These are phyloP conservation scores for Byssothecium circinans DNA, from an alignment of 2,329 filamentous ascomycete genomes.

Conservation along the genomic window DNA sequence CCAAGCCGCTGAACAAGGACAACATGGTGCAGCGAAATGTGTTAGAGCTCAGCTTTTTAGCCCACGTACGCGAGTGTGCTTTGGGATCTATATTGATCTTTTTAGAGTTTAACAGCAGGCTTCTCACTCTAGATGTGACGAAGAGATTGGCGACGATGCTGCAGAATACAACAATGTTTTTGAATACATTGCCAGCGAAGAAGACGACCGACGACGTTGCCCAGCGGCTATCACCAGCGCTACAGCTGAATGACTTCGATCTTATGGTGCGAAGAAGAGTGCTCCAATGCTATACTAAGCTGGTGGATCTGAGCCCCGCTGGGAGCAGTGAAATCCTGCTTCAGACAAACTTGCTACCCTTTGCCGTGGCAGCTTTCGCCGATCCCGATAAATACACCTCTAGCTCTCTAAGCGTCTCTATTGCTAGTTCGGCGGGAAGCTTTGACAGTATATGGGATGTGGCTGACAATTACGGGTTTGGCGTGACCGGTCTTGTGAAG, in stretches of 20 bases:
- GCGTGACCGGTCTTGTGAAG: slow-evolving; percentile 80
- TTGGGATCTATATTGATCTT: slow-evolving; percentile 90
- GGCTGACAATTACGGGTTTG: slow-evolving; percentile 91
- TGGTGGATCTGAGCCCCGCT: slow-evolving; percentile 83
- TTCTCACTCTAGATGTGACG: slow-evolving; percentile 91
- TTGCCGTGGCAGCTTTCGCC: slow-evolving; percentile 88
- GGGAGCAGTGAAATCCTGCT: slow-evolving; percentile 83
- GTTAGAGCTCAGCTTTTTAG: slow-evolving; percentile 87
- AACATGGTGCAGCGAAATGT: slow-evolving; percentile 81
- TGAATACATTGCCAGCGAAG: slow-evolving; percentile 80
- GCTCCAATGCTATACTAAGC: slow-evolving; percentile 89
- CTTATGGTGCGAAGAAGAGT: slow-evolving; percentile 92
- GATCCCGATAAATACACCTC: slow-evolving; percentile 87
- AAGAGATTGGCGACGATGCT: slow-evolving; percentile 92
- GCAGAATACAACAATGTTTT: slow-evolving; percentile 87
- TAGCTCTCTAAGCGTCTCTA: slow-evolving; percentile 83
- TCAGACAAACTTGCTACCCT: slow-evolving; percentile 86
- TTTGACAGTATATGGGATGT: slow-evolving; percentile 97
- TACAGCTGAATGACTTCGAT: slow-evolving; percentile 88
- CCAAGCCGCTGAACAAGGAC: slow-evolving; percentile 90
- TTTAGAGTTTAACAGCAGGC: slow-evolving; percentile 85
- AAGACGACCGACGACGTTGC: slow-evolving; percentile 85
- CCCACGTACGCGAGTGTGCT: slow-evolving; percentile 93
- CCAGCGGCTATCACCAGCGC: slow-evolving; percentile 77
- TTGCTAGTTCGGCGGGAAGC: slow-evolving; percentile 83